phyloP scores from a whole-genome alignment of 768 basidiomycete genomes.

The Roridomyces roridus region DNA sequence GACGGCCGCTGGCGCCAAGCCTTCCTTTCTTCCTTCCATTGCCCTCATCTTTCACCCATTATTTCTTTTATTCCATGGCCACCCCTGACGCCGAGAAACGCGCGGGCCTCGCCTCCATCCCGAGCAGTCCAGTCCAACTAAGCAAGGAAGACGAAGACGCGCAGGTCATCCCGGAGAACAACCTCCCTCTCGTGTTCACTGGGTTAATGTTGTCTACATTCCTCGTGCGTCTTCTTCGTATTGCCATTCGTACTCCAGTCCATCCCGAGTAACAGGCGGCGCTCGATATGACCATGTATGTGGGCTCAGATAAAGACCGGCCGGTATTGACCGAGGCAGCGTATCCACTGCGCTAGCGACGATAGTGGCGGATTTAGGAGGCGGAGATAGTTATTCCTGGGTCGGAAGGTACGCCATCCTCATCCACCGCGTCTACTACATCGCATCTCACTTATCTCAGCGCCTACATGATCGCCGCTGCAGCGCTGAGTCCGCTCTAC shows the following conservation, averaged over 20 bases:
- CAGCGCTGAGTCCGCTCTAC: slow-evolving; percentile 27
- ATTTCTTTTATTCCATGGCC: too few relatives aligned
- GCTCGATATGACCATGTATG: too few relatives aligned
- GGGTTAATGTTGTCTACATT: background rate
- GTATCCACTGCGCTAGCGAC: background rate
- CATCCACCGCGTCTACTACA: background rate
- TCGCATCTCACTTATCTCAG: background rate
- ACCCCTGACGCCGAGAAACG: too few relatives aligned
- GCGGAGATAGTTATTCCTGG: slow-evolving; percentile 41
- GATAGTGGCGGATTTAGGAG: background rate
- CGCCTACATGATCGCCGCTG: slow-evolving; percentile 15
- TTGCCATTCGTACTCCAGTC: too few relatives aligned
- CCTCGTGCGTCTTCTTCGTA: background rate
- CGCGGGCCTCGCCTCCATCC: too few relatives aligned
- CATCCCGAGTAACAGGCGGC: too few relatives aligned
- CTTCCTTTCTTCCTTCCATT: too few relatives aligned
- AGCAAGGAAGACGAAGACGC: background rate
- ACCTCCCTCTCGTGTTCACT: background rate
- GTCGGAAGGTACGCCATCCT: slow-evolving; percentile 27
- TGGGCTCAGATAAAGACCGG: too few relatives aligned
- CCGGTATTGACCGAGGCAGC: background rate
- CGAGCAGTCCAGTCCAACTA: too few relatives aligned
- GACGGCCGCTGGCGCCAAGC: too few relatives aligned
- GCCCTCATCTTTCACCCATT: too few relatives aligned
- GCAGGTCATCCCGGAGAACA: background rate